phyloP scores from a whole-genome alignment of 495 filamentous ascomycete genomes.

The Pyrenopolyporus hunteri region DNA sequence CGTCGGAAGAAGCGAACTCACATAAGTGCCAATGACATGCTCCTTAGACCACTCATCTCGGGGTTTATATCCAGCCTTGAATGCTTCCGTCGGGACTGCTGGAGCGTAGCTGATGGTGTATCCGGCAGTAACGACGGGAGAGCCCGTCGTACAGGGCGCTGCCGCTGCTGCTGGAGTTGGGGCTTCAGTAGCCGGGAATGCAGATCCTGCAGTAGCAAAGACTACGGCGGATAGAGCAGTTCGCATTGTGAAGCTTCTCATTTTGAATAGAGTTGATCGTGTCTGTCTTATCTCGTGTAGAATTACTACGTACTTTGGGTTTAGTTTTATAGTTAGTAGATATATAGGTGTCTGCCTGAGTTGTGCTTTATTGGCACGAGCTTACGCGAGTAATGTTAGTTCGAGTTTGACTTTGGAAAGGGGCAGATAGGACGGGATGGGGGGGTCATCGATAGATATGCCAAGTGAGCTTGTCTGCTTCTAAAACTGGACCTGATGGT shows the following conservation, averaged over 20 bases:
- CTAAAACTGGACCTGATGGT: conserved; percentile 28
- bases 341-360: too few species aligned
- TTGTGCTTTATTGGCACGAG: too few species aligned
- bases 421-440: neutral
- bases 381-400: too few species aligned
- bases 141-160: conserved; percentile 29
- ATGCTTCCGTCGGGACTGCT: conserved; percentile 28
- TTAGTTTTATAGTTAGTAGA: too few species aligned
- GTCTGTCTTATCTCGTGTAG: neutral
- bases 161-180: conserved; percentile 11
- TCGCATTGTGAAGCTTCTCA: conserved; percentile 18
- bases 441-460: conserved; percentile 20
- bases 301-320: too few species aligned
- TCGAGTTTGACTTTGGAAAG: too few species aligned
- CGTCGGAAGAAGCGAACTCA: too few species aligned
- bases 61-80: conserved; percentile 35
- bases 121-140: conserved; percentile 33
- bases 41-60: conserved; percentile 26
- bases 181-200: conserved; percentile 15
- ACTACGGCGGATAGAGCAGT: neutral
- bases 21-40: conserved; percentile 36
- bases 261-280: neutral
- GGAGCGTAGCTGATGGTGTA: conserved; percentile 36
- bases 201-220: conserved; percentile 15
- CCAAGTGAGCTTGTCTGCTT: conserved; percentile 18